Evolutionary conservation across 345 rosid species (phyloP).

Genomic region (Syzygium grande): DNA sequence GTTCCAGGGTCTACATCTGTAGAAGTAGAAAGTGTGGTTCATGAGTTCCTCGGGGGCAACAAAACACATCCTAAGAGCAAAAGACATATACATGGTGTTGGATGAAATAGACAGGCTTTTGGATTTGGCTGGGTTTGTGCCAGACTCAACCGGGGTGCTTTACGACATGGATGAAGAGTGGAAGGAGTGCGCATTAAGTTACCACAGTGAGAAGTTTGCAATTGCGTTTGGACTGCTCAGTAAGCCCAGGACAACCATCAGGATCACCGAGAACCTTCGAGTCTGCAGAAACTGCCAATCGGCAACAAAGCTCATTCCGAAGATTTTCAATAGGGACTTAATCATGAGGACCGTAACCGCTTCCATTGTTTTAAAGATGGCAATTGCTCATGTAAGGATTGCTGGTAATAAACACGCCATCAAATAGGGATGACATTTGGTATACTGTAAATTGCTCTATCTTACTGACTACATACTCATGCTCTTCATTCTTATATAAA

Average conservation of each 20-base stretch:
- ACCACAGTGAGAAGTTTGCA: slow-evolving; percentile 23
- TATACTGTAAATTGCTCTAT: neutral
- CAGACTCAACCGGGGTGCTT: slow-evolving; percentile 54
- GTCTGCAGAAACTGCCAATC: slow-evolving; percentile 7
- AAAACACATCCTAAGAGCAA: slow-evolving; percentile 45
- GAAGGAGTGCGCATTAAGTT: slow-evolving; percentile 63
- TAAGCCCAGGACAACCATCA: neutral
- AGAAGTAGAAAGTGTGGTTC: slow-evolving; percentile 54
- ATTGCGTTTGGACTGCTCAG: slow-evolving; percentile 2
- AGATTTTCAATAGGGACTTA: slow-evolving; percentile 64
- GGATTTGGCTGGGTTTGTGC: slow-evolving; percentile 47
- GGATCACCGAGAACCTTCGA: slow-evolving; percentile 3
- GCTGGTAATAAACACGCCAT: neutral
- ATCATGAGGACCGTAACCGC: slow-evolving; percentile 63
- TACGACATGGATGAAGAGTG: slow-evolving; percentile 67
- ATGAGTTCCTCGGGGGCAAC: slow-evolving; percentile 66
- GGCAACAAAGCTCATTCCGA: slow-evolving; percentile 22
- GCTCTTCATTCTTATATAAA: neutral
- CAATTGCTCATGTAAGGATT: slow-evolving; percentile 59
- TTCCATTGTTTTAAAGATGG: slow-evolving; percentile 77
- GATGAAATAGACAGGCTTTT: slow-evolving; percentile 46
- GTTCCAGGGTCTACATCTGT: slow-evolving; percentile 68
- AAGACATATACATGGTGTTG: slow-evolving; percentile 50
- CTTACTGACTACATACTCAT: neutral
- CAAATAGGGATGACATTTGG: neutral